A percentile compares a stretch with the other conserved stretches of the same genome.
These are phyloP conservation scores for Endotrypanum monterogeii DNA, from an alignment of 208 protist species.

Conservation along the genomic window DNA sequence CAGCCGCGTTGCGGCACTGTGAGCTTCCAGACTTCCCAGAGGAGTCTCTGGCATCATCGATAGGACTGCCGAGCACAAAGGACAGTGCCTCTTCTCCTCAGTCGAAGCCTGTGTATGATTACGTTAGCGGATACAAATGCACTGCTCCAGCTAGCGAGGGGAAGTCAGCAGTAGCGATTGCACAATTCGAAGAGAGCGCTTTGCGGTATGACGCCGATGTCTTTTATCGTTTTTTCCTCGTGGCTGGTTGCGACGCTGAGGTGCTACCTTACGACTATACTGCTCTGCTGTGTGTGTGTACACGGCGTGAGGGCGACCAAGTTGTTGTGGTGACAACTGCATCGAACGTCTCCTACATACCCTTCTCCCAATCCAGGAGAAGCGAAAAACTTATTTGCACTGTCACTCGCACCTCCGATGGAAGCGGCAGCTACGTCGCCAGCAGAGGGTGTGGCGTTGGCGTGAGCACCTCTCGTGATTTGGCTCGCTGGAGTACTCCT, in stretches of 20 bases:
- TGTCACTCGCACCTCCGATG: conserved; percentile 28
- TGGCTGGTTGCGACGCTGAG: conserved; percentile 50
- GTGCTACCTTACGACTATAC: conserved; percentile 84
- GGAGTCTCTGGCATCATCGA: background rate
- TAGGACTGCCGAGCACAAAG: conserved; percentile 2
- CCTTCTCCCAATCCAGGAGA: conserved; percentile 45
- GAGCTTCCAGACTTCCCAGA: conserved; percentile 29
- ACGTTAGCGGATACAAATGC: conserved; percentile 30
- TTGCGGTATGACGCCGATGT: conserved; percentile 14
- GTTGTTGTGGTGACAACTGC: conserved; percentile 42
- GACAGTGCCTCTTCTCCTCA: background rate
- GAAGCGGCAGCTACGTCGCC: conserved; percentile 33
- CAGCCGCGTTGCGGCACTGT: conserved; percentile 26
- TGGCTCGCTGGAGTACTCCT: conserved; percentile 28
- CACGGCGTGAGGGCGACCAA: conserved; percentile 9
- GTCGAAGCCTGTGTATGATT: conserved; percentile 23
- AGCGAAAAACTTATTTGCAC: conserved; percentile 42
- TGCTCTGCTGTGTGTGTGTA: conserved; percentile 56
- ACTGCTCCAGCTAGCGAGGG: background rate
- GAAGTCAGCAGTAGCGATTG: background rate
- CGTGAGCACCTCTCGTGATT: conserved; percentile 48
- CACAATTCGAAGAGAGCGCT: conserved; percentile 4
- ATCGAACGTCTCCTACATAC: conserved; percentile 61
- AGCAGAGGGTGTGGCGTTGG: conserved; percentile 57
- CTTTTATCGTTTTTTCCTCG: conserved; percentile 49